These are phyloP conservation scores for Diaporthe helianthi DNA, from an alignment of 2,329 filamentous ascomycete genomes.

Conservation along the genomic window DNA sequence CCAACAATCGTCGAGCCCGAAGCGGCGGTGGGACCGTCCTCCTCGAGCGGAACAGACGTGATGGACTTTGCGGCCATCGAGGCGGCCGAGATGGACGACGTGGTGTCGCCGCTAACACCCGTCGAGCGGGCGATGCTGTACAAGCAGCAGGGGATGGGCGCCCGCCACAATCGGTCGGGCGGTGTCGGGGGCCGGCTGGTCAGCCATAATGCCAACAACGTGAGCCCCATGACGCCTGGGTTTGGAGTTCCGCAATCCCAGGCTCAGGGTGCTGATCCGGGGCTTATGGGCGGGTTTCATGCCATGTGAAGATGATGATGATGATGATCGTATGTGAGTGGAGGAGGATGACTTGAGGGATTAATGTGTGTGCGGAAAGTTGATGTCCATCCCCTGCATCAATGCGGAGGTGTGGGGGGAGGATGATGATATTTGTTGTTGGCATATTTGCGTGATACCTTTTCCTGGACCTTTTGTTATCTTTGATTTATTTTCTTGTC, in stretches of 20 bases:
- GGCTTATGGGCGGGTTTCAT: constrained; percentile 27
- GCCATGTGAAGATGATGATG: constrained; percentile 22
- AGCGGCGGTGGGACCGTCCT: neutral
- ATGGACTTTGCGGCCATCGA: constrained; percentile 34
- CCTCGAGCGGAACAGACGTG: constrained; percentile 2
- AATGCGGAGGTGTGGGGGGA: neutral
- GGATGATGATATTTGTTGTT: neutral
- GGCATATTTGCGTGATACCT: neutral
- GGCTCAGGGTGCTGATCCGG: neutral
- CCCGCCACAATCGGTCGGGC: neutral
- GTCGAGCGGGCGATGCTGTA: constrained; percentile 34
- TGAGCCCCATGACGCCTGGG: constrained; percentile 31
- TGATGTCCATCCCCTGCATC: too few species aligned
- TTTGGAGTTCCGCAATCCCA: constrained; percentile 11
- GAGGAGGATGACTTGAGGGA: neutral
- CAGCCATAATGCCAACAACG: neutral
- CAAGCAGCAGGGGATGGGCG: constrained; percentile 29
- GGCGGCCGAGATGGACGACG: constrained; percentile 34
- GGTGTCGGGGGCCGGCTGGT: neutral
- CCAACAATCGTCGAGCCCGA: neutral
- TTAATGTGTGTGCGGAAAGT: neutral
- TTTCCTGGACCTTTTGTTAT: neutral
- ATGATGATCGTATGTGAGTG: neutral
- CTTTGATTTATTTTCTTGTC: neutral
- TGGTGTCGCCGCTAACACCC: constrained; percentile 32